A percentile compares a stretch with the other conserved stretches of the same genome.
These are phyloP conservation scores for Westerdykella sp. DNA, from an alignment of 2,329 filamentous ascomycete species.

Conservation along the genomic window DNA sequence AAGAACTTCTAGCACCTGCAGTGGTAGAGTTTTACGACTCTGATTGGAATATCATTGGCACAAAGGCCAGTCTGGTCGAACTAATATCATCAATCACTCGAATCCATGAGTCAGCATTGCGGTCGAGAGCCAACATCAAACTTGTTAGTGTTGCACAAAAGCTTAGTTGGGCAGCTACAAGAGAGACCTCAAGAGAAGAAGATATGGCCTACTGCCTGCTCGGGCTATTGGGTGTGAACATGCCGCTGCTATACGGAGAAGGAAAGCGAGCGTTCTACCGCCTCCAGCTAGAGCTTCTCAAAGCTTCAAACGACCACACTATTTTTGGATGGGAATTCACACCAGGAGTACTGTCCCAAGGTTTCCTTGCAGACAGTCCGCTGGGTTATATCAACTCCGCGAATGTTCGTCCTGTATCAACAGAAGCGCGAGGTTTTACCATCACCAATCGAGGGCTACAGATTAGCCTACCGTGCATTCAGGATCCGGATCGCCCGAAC, in stretches of 20 bases:
- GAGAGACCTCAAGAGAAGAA: conserved; percentile 14
- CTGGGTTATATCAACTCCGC: no score
- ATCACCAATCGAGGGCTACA: no score
- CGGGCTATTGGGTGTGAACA: conserved; percentile 22
- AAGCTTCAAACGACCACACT: conserved; percentile 6
- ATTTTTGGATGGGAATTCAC: conserved; percentile 6
- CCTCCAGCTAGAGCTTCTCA: conserved; percentile 19
- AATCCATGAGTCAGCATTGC: conserved; percentile 1
- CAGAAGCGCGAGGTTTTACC: no score
- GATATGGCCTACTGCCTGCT: conserved; percentile 26
- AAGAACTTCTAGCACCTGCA: conserved; percentile 3
- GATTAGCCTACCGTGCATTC: no score
- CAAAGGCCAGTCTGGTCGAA: conserved; percentile 2
- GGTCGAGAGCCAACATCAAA: conserved; percentile 1
- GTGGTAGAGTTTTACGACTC: conserved; percentile 7
- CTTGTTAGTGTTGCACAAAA: conserved; percentile 9
- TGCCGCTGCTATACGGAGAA: conserved; percentile 30
- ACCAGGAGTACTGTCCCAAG: no score
- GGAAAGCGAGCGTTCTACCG: conserved; percentile 16
- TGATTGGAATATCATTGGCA: conserved; percentile 4
- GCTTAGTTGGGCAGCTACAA: conserved; percentile 7
- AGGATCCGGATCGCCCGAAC: no score
- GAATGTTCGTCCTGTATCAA: no score
- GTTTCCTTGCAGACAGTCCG: no score
- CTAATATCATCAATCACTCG: background rate